Base-by-base conservation (phyloP, 495 filamentous ascomycete genomes). In the Geoglossum glabrum region DNA sequence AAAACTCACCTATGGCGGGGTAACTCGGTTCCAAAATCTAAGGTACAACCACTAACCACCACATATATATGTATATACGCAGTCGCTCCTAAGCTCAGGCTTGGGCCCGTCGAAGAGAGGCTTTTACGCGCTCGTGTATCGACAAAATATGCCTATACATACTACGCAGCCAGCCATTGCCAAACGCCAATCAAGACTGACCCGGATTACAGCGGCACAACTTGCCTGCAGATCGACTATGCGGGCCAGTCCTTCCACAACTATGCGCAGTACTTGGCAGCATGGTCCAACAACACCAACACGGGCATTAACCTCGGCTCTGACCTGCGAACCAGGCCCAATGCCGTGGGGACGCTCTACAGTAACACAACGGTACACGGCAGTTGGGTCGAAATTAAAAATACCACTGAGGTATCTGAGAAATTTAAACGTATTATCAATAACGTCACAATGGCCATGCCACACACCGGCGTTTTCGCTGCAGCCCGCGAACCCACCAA, bases 391-490 rank as follows among this genome's bases (percentile, higher is more conserved):
- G 67, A 73, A 13, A 61, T 66, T 8, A 64, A 66, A 26, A 65
- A 82, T 57, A 72, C 79, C 31, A 70, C 67, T 0, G 64, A 66
- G 4, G 65, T 68, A 1, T 84, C 76, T 13, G 55, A 66, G 1
- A 59, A 67, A 30, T 65, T 76, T 60, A 57, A 61, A 0, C 71
- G 83, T 36, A 68, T 82, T 46, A 65, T 87, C 59, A 81, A 85
- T 66, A 88, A 87, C 62, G 76, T 87, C 43, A 85, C 81, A 0
- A 74, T 87, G 61, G 80, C 82, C 1, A 80, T 87, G 73, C 85
- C 85, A 0, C 84, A 88, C 58, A 72, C 78, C 1, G 81, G 82
- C 1, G 69, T 90, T 4, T 76, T 81, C 27, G 66, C 66, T 23
- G 84, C 84, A 1, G 78, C 79, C 0, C 71, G 70, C 26, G 72